Conservation (phyloP, 768 basidiomycete genomes). For the Cystofilobasidium ferigula region DNA sequence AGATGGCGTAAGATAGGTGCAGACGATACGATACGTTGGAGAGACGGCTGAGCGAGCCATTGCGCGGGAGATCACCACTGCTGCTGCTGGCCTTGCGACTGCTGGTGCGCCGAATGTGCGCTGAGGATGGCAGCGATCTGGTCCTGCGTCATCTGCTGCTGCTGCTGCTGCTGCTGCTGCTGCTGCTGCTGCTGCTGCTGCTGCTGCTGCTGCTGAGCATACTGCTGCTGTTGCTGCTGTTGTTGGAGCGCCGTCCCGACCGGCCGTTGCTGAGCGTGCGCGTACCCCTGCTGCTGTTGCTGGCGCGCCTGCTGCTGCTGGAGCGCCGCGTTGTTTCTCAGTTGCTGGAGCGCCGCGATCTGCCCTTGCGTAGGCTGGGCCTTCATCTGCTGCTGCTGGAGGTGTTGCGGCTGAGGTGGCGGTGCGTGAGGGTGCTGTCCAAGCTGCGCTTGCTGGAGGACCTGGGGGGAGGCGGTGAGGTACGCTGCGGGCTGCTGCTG, state of each 20-base stretch:
- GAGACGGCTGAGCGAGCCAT: too few species aligned
- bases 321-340: not conserved
- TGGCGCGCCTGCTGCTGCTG: not conserved
- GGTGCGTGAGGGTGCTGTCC: not conserved
- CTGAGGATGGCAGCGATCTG: constrained; percentile 2
- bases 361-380: not conserved
- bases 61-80: too few species aligned
- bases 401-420: not conserved
- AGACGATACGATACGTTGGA: too few species aligned
- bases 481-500: constrained; percentile 10
- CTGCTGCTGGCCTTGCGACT: not conserved
- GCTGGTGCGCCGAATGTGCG: not conserved
- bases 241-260: not conserved
- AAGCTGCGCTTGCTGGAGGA: not conserved
- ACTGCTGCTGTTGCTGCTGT: constrained; percentile 1
- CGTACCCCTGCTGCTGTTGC: not conserved
- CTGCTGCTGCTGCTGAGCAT: not conserved
- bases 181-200: not conserved
- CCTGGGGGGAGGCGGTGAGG: not conserved
- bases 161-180: not conserved
- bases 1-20: too few species aligned
- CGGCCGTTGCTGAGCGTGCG: not conserved
- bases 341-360: not conserved
- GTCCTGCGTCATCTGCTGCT: not conserved
- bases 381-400: not conserved